Base-by-base conservation (phyloP, 768 basidiomycete species). In the Coprinellus micaceus region DNA sequence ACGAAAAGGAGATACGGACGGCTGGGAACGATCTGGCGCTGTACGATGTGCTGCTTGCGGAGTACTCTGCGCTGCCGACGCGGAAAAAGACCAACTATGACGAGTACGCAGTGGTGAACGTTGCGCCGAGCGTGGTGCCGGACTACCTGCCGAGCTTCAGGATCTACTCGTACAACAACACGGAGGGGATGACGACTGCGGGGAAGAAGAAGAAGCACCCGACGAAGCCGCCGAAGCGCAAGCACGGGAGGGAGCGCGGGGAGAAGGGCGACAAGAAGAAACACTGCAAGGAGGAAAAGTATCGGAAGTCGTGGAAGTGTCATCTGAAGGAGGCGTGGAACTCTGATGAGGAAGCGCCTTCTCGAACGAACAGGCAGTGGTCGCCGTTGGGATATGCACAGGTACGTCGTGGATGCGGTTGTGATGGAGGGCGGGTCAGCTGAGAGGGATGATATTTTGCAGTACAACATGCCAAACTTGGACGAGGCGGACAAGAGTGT, bases 381-480 rank as follows among this genome's bases (percentile, higher is more conserved):
- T 82, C 84, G 9, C 86, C 89, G 3, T 72, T 94, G 40, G 91
- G 91, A 44, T 97, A 87, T 74, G 85, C 89, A 48, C 94, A 96
- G 81, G 92, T 91, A 66, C 53, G 79, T 61, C n/a, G n/a, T n/a
- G n/a, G n/a, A n/a, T n/a, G n/a, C n/a, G n/a, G n/a, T 22, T n/a
- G 33, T 61, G 63, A 62, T 63, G 39, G 61, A 46, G 0, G 39
- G 33, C 24, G 21, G 26, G 33, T 56, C 52, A 39, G 30, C 46
- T 41, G 48, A 29, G 48, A 39, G 57, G 37, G 39, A 51, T 61
- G 30, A 60, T 61, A 43, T 47, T 48, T 17, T 59, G 47, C 70
- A 91, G 88, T 91, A 83, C 66, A 85, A 82, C 66, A 69, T 94
- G 44, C 86, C 86, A 0, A 70, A 78, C 55, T 69, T 91, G 13